Percentiles rank a stretch among this genome's conserved stretches.
Conservation (phyloP, 2,329 filamentous ascomycete species). For the Ambrosiella beaveri region DNA sequence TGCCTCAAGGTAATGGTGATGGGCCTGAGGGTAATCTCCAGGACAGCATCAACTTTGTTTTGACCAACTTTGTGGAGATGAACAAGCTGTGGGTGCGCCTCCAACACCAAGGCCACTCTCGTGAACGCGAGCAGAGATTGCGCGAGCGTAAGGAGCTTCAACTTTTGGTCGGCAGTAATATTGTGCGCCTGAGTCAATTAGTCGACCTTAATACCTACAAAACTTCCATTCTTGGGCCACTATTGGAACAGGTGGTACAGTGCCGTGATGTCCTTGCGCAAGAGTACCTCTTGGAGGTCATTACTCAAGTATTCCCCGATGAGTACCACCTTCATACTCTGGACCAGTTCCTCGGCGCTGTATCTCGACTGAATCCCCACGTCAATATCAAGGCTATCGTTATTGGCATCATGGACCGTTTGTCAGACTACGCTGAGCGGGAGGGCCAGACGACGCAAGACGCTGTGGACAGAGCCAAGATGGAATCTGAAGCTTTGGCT, state of each 20-base stretch:
- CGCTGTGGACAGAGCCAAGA: conserved; percentile 56
- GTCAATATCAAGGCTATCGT: conserved; percentile 98
- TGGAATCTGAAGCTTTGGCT: conserved; percentile 58
- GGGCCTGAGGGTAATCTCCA: conserved; percentile 90
- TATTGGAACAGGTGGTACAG: conserved; percentile 93
- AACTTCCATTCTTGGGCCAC: conserved; percentile 66
- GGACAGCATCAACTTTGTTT: conserved; percentile 92
- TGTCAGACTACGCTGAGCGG: conserved; percentile 86
- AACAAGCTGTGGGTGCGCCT: conserved; percentile 98
- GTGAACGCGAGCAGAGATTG: conserved; percentile 82
- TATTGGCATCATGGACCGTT: conserved; percentile 89
- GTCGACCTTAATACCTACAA: conserved; percentile 94
- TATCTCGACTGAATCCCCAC: conserved; percentile 81
- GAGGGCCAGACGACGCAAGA: conserved; percentile 56
- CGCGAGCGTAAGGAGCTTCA: conserved; percentile 92
- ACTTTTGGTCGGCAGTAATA: conserved; percentile 86
- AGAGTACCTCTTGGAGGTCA: conserved; percentile 93
- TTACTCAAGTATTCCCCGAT: conserved; percentile 96
- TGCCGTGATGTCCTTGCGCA: conserved; percentile 93
- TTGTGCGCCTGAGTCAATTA: conserved; percentile 84
- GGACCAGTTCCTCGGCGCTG: conserved; percentile 85
- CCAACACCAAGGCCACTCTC: conserved; percentile 92
- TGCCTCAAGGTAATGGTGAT: conserved; percentile 68
- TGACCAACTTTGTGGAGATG: conserved; percentile 99
- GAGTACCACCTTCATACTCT: conserved; percentile 96